phyloP scores from a whole-genome alignment of 1,139 yeast genomes.

The Yamadazyma diddensiae region DNA sequence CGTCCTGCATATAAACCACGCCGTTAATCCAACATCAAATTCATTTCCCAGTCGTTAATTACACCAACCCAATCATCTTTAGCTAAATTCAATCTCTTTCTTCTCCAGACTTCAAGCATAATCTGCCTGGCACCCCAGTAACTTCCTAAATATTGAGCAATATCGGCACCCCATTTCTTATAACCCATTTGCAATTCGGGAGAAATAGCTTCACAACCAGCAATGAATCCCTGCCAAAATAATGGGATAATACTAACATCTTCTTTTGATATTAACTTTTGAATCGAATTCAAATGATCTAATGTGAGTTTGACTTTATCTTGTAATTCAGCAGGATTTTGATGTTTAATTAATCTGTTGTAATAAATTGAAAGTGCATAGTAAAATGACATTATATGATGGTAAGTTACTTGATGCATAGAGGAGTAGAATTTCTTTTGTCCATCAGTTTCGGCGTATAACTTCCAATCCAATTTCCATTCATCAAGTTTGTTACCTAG shows the following conservation, averaged over 20 bases:
- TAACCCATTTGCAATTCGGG: constrained; percentile 59
- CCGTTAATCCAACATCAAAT: constrained; percentile 70
- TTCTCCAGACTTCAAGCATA: constrained; percentile 83
- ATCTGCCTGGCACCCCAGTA: constrained; percentile 86
- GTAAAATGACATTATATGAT: constrained; percentile 79
- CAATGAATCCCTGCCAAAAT: constrained; percentile 87
- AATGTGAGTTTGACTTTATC: constrained; percentile 60
- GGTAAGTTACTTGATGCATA: constrained; percentile 73
- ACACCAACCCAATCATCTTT: constrained; percentile 78
- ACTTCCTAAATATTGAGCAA: constrained; percentile 73
- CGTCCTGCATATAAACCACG: too few relatives aligned
- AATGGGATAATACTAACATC: constrained; percentile 68
- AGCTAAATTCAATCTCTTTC: constrained; percentile 57
- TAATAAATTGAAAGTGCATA: constrained; percentile 75
- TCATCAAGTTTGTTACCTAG: constrained; percentile 51
- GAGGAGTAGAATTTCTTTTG: constrained; percentile 44
- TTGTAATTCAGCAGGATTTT: constrained; percentile 52
- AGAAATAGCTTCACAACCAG: constrained; percentile 78
- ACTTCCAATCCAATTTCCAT: constrained; percentile 71
- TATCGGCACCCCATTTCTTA: constrained; percentile 77
- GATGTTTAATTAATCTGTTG: constrained; percentile 60
- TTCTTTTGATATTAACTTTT: constrained; percentile 50
- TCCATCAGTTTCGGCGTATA: constrained; percentile 22
- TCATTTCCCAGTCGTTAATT: constrained; percentile 81
- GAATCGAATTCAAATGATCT: constrained; percentile 63